Conservation (phyloP, 2,329 filamentous ascomycete genomes). For the Colletotrichum karsti region DNA sequence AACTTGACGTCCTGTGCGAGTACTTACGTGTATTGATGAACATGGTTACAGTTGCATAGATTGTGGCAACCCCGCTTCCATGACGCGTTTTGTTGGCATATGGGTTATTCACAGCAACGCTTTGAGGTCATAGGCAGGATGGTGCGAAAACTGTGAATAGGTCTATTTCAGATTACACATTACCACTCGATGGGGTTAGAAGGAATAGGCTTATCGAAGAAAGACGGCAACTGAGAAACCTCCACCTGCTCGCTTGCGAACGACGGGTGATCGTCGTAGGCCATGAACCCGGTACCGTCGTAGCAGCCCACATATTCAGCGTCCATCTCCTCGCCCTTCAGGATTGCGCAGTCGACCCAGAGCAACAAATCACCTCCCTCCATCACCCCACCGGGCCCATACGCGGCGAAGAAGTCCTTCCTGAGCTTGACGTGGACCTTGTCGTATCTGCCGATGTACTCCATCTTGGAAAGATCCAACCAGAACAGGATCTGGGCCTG, state of each 20-base stretch:
- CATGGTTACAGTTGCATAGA: not conserved
- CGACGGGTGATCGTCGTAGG: slow-evolving; percentile 12
- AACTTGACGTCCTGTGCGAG: not conserved
- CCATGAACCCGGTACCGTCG: slow-evolving; percentile 20
- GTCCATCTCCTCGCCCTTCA: slow-evolving; percentile 25
- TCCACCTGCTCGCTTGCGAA: slow-evolving; percentile 8
- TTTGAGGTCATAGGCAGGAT: not conserved
- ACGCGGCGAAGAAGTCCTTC: slow-evolving; percentile 17
- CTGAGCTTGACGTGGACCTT: slow-evolving; percentile 26
- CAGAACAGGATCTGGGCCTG: slow-evolving; percentile 22
- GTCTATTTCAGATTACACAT: not conserved
- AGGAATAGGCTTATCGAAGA: slow-evolving; percentile 14
- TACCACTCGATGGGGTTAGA: slow-evolving; percentile 23
- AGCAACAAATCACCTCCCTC: slow-evolving; percentile 22
- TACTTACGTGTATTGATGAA: not conserved
- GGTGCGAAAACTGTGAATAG: not conserved
- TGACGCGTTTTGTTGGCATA: not conserved
- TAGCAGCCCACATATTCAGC: slow-evolving; percentile 25
- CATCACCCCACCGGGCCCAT: slow-evolving; percentile 21
- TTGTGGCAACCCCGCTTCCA: not conserved
- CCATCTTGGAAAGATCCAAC: slow-evolving; percentile 25
- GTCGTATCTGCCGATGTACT: slow-evolving; percentile 18
- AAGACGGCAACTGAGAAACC: not conserved
- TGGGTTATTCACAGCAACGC: too few species aligned
- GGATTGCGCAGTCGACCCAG: slow-evolving; percentile 19